Evolutionary conservation across 2,329 filamentous ascomycete genomes (phyloP), one percentile per base, ranked within the genome.

Genomic region (Colletotrichum falcatum): DNA sequence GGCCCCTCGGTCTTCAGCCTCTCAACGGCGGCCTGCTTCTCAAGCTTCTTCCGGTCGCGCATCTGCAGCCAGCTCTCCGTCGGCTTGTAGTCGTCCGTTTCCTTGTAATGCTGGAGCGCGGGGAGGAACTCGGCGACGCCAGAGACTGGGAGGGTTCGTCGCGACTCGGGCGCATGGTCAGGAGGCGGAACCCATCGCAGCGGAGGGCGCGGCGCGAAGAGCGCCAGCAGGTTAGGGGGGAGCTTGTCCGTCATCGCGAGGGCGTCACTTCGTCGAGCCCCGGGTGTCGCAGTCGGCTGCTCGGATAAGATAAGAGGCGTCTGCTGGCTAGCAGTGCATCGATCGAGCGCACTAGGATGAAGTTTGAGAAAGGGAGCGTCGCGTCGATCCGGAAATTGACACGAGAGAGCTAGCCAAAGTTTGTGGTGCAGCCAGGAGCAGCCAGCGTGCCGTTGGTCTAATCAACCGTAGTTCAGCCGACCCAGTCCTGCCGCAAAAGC

Each of bases 51-150:
- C 73, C 95, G 91, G 81, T 97, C 94, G 83, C 93, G 92, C 77
- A 88, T 88, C 83, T 98, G 91, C 75, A 98, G 86, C 94, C 94
- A 97, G 81, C 94, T 97, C 83, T 98, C 96, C 1, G 94, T 97
- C 5, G 94, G 91, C 65, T 89, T 83, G 78, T 94, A 97, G 8
- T 87, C 86, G 74, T 94, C 91, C 12, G 91, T 91, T 75, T 94
- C 89, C 79, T 92, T 92, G 83, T 97, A 95, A 62, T 93, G 89
- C 71, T 91, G 85, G 46, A 97, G 84, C 30, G 90, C 90, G 23
- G 91, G 87, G 28, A 98, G 85, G 77, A 89, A 98, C 59, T 90
- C 87, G 28, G 90, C 94, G 69, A 98, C 80, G 62, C 94, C 94
- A 28, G 85, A 85, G 73, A 98, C 89, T 64, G 88, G 84, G 72